Base-by-base conservation (phyloP, 2,329 filamentous ascomycete genomes). In the Pezicula radicicola region DNA sequence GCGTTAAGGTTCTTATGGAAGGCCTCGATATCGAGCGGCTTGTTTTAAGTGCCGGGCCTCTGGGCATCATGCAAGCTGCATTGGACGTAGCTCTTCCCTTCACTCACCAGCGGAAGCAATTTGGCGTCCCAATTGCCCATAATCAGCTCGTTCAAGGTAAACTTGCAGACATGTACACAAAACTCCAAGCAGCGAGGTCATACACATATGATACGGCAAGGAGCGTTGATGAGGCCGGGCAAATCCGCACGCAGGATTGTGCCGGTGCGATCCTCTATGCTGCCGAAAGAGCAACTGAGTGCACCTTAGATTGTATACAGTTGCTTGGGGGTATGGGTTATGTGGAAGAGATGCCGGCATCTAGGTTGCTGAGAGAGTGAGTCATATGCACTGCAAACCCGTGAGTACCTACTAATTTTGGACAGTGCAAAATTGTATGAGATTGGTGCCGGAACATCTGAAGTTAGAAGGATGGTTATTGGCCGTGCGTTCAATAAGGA, bases 81-180 rank as follows among this genome's bases (percentile, higher is more conserved):
- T 80, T 97, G 43, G 92, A 97, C 71, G 80, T 93, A 9, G 84
- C 88, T 2, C 79, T 97, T 40, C 94, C 94, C 0, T 99, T 95
- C 67, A 87, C 87, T 1, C 94, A 99, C 70, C 83, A 88, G 62
- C 83, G 94, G 51, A 89, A 87, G 70, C 94, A 99, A 72, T 99
- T 99, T 67, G 87, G 87, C 50, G 75, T 70, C 7, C 93, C 93
- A 2, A 89, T 97, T 57, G 93, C 89, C 0, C 87, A 94, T 61
- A 96, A 96, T 70, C 94, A 99, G 71, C 79, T 97, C 56, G 80
- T 97, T 19, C 94, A 97, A 72, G 93, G 89, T 52, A 93, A 92
- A 67, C 79, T 97, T 43, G 91, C 94, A 51, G 92, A 97, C 69
- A 97, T 99, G 92, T 95, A 97, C 73, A 97, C 91, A 45, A 96